These are phyloP conservation scores for Eleusine coracana DNA, from an alignment of 176 grass and related monocot genomes.

Conservation along the genomic window DNA sequence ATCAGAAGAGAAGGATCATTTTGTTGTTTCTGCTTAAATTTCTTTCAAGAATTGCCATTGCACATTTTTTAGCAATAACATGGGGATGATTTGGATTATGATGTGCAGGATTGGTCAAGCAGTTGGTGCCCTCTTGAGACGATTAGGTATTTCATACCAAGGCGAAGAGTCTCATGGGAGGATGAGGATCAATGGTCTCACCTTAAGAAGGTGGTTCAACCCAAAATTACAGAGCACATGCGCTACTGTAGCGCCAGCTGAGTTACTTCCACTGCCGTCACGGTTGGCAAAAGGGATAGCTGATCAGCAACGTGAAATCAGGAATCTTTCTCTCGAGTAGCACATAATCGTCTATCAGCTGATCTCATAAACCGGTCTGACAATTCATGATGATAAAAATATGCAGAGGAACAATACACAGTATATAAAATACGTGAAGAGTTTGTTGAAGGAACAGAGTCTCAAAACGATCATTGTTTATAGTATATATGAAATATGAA, in stretches of 20 bases:
- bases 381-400: not conserved
- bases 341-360: not conserved
- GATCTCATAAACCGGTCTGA: constrained; percentile 3
- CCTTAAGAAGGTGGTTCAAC: constrained; percentile 88
- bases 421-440: not conserved
- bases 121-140: constrained; percentile 78
- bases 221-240: constrained; percentile 62
- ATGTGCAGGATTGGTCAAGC: constrained; percentile 77
- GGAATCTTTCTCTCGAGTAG: constrained; percentile 62
- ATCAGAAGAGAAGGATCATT: not conserved
- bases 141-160: constrained; percentile 86
- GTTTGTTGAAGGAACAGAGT: not conserved
- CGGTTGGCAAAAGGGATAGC: constrained; percentile 75
- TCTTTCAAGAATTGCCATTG: not conserved
- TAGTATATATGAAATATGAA: too few species aligned
- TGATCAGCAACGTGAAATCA: constrained; percentile 81
- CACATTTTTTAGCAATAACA: constrained; percentile 26
- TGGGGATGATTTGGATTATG: constrained; percentile 35
- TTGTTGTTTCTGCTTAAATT: not conserved
- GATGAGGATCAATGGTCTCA: constrained; percentile 80
- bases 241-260: constrained; percentile 43
- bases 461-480: too few species aligned
- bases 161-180: constrained; percentile 86
- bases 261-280: constrained; percentile 58
- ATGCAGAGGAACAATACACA: not conserved